Evolutionary conservation across 2,329 filamentous ascomycete genomes (phyloP), one percentile per base, ranked within the genome.

Genomic region (Paraconiothyrium brasiliense): DNA sequence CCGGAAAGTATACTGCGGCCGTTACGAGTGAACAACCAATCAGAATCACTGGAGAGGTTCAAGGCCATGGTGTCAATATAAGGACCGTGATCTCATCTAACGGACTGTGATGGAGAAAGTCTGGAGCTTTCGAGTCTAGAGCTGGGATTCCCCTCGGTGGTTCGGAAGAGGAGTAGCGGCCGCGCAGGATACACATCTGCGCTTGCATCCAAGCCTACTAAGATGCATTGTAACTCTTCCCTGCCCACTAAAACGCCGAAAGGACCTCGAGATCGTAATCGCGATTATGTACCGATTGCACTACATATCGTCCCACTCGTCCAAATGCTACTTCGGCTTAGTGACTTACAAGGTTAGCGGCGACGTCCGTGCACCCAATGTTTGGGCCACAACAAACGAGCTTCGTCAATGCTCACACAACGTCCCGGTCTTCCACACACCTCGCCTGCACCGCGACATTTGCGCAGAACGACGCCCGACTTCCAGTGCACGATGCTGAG

Each of bases 11-110:
- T 30, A 6, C 6, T 30, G 27, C 27, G 27, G 27, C 27, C 6
- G 27, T 30, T 30, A 30, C 27, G 27, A 30, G 27, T 30, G 27
- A 30, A 30, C 6, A 30, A 6, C 6, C 27, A 30, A 4, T 30
- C 27, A 30, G 27, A 30, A 30, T 6, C 27, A 30, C 4, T 30
- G 27, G 27, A 30, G 10, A 37, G 8, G 14, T 11, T 14, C 4
- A 9, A 37, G 2, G 35, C 35, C 14, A 37, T 37, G 35, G 11
- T 14, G 14, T 37, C 3, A 4, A 11, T 10, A 9, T 11, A 10
- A 14, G 4, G 14, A 37, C 90, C 93, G 92, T 24, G 20, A 24
- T 27, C 22, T 27, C n/a, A 9, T 27, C 32, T 14, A 27, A 50
- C 16, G 20, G 14, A 35, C 30, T 39, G n/a, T 44, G 20, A n/a